Percentiles rank a stretch among this genome's conserved stretches.
Evolutionary conservation across 192 early-diverging fungal genomes (phyloP).

Genomic region (Powellomyces hirtus): DNA sequence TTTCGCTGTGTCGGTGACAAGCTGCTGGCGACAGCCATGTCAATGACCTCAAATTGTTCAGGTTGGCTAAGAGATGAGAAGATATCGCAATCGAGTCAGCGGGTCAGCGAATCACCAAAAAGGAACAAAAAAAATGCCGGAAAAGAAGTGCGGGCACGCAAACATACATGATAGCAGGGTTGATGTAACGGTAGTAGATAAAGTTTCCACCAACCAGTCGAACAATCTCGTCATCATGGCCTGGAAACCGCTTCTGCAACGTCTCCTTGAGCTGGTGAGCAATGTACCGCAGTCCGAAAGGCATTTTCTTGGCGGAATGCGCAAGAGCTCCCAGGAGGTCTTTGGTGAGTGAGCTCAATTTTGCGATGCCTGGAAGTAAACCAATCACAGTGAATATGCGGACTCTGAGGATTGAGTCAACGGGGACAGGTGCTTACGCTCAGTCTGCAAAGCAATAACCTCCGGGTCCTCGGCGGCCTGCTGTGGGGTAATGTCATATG

Average conservation of each 20-base stretch:
- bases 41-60: conserved; percentile 94
- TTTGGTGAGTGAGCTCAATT: conserved; percentile 78
- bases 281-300: conserved; percentile 95
- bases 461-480: conserved; percentile 83
- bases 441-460: conserved; percentile 38
- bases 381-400: too few species aligned
- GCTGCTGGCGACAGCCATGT: conserved; percentile 45
- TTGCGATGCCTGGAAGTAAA: too few species aligned
- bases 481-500: conserved; percentile 73
- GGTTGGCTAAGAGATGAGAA: too few species aligned
- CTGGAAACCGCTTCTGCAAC: conserved; percentile 78
- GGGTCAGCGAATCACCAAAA: too few species aligned
- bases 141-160: too few species aligned
- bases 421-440: conserved; percentile 34
- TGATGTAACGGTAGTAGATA: conserved; percentile 98
- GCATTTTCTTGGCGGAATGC: conserved; percentile 78
- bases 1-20: conserved; percentile 89
- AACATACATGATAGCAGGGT: conserved; percentile 97
- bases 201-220: conserved; percentile 86
- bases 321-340: conserved; percentile 82
- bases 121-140: too few species aligned
- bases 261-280: conserved; percentile 81
- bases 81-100: too few species aligned
- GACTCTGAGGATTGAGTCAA: conserved; percentile 61
- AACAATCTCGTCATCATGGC: conserved; percentile 76